phyloP scores from a whole-genome alignment of 352 stramenopile species.

The Phytophthora multivora region DNA sequence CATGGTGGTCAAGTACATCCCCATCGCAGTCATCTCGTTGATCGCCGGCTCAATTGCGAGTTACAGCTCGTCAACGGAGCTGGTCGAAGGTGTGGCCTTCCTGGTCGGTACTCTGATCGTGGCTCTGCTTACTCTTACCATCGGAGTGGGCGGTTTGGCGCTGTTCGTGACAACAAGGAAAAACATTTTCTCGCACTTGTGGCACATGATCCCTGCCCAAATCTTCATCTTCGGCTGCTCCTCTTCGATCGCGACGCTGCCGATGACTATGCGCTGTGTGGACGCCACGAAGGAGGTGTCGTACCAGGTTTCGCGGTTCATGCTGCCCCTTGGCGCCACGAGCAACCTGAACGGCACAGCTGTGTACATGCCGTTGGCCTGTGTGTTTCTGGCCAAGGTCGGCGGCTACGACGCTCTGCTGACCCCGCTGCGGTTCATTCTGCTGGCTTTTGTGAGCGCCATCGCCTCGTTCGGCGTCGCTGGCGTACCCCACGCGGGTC shows the following conservation, averaged over 20 bases:
- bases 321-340: conserved; percentile 69
- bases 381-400: conserved; percentile 77
- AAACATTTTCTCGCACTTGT: conserved; percentile 75
- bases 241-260: conserved; percentile 81
- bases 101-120: conserved; percentile 51
- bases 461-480: conserved; percentile 76
- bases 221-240: conserved; percentile 81
- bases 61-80: conserved; percentile 47
- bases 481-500: conserved; percentile 69
- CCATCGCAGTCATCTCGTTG: conserved; percentile 75
- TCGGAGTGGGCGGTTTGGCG: conserved; percentile 56
- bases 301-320: conserved; percentile 59
- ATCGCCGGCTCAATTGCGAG: conserved; percentile 66
- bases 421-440: conserved; percentile 60
- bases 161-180: conserved; percentile 61
- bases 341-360: conserved; percentile 79
- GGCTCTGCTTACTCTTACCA: conserved; percentile 49
- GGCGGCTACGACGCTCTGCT: conserved; percentile 55
- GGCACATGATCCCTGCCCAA: conserved; percentile 70
- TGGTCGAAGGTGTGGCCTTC: conserved; percentile 59
- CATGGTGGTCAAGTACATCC: conserved; percentile 67
- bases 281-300: conserved; percentile 71
- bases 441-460: conserved; percentile 68
- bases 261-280: conserved; percentile 78
- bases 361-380: conserved; percentile 74